Conservation (phyloP, 2,329 filamentous ascomycete genomes). For the Calonectria ilicicola region DNA sequence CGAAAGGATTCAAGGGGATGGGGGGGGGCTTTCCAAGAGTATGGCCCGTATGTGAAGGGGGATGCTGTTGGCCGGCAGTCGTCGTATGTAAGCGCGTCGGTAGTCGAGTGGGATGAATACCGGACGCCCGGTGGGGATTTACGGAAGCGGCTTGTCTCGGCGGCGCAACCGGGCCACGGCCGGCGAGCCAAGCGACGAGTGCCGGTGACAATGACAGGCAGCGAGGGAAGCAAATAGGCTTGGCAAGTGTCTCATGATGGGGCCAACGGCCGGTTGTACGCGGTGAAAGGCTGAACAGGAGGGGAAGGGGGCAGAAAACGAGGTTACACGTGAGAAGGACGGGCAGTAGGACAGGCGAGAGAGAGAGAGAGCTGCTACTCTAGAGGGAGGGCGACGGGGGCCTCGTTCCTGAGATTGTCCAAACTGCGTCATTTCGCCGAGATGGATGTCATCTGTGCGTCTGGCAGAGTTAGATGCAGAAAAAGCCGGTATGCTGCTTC, state of each 20-base stretch:
- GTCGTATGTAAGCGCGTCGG: constrained; percentile 11
- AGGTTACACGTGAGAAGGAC: not conserved
- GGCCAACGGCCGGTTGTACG: not conserved
- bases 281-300: not conserved
- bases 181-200: not conserved
- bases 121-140: constrained; percentile 21
- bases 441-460: constrained; percentile 18
- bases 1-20: not conserved
- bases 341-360: not conserved
- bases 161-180: constrained; percentile 10
- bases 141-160: constrained; percentile 19
- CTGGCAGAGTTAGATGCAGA: constrained; percentile 8
- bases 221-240: not conserved
- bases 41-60: not conserved
- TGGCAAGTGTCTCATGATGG: not conserved
- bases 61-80: not conserved
- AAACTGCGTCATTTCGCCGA: constrained; percentile 17
- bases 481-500: not conserved
- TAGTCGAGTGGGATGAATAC: constrained; percentile 23
- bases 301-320: not conserved
- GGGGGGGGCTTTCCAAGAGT: not conserved
- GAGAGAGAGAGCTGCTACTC: not conserved
- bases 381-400: not conserved
- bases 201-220: not conserved
- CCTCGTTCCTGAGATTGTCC: not conserved